Evolutionary conservation across 352 stramenopile genomes (phyloP).

Genomic region (Globisporangium cylindrosporum): DNA sequence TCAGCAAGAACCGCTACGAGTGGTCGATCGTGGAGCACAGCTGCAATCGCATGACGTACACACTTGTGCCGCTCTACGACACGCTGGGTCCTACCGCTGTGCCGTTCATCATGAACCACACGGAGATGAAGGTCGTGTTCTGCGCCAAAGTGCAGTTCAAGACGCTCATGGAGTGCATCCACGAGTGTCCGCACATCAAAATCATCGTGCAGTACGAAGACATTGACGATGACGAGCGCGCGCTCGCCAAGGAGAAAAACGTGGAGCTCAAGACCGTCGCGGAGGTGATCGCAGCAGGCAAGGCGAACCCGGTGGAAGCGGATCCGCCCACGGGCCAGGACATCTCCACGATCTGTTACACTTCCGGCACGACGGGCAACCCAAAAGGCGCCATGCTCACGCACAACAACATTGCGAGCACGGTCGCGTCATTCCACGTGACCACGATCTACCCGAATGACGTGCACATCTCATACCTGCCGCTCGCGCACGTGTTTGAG

Average conservation of each 20-base stretch:
- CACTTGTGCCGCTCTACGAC: slow-evolving; percentile 79
- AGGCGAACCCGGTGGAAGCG: slow-evolving; percentile 38
- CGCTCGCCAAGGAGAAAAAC: slow-evolving; percentile 28
- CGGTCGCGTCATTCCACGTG: slow-evolving; percentile 6
- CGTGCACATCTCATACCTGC: slow-evolving; percentile 91
- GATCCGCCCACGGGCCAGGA: slow-evolving; percentile 60
- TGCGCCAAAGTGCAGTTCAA: slow-evolving; percentile 57
- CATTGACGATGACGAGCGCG: slow-evolving; percentile 32
- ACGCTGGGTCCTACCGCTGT: slow-evolving; percentile 66
- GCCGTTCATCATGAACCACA: slow-evolving; percentile 78
- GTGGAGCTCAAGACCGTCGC: slow-evolving; percentile 42
- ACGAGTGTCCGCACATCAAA: slow-evolving; percentile 48
- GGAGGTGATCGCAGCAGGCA: slow-evolving; percentile 35
- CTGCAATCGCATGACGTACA: slow-evolving; percentile 65
- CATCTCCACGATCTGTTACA: slow-evolving; percentile 92
- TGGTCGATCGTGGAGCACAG: slow-evolving; percentile 66
- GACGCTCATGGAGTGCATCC: slow-evolving; percentile 42
- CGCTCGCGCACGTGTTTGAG: slow-evolving; percentile 94
- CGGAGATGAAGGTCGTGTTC: slow-evolving; percentile 67
- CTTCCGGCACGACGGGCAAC: slow-evolving; percentile 67
- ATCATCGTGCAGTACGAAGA: slow-evolving; percentile 55
- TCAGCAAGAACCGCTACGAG: slow-evolving; percentile 71
- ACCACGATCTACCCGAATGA: slow-evolving; percentile 19
- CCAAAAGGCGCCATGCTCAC: slow-evolving; percentile 70
- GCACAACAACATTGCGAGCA: slow-evolving; percentile 45